phyloP scores from a whole-genome alignment of 768 basidiomycete genomes.

The Paxillus rubicundulus region DNA sequence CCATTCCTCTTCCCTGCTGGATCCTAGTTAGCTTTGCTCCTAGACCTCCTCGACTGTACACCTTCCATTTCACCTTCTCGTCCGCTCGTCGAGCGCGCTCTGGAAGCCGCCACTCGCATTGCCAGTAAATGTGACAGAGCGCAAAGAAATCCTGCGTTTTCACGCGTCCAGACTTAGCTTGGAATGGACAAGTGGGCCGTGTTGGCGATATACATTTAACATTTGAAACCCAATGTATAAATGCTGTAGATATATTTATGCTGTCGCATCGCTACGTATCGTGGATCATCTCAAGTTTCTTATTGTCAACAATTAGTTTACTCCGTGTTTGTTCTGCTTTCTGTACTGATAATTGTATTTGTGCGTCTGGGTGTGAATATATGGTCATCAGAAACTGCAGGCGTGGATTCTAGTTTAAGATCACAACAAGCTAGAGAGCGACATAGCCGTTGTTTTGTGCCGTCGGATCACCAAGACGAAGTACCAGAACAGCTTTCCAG shows the following conservation, averaged over 20 bases:
- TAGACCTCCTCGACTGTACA: conserved; percentile 53
- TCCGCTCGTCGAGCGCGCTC: conserved; percentile 54
- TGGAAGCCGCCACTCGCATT: conserved; percentile 55
- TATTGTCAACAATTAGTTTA: neutral
- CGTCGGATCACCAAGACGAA: too few relatives aligned
- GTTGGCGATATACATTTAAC: neutral
- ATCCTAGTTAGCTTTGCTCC: conserved; percentile 3
- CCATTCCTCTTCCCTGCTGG: neutral
- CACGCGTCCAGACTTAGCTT: conserved; percentile 12
- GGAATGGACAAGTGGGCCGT: too few relatives aligned
- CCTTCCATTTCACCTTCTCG: conserved; percentile 48
- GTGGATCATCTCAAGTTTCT: neutral
- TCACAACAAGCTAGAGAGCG: too few relatives aligned
- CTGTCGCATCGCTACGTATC: neutral
- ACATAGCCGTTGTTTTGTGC: too few relatives aligned
- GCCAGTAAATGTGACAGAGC: conserved; percentile 60
- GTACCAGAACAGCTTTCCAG: too few relatives aligned
- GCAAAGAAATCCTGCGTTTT: conserved; percentile 53
- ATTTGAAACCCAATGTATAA: neutral
- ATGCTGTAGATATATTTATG: neutral
- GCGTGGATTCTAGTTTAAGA: too few relatives aligned
- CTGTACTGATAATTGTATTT: neutral
- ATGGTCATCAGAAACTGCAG: too few relatives aligned
- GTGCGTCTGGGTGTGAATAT: neutral
- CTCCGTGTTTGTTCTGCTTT: neutral